phyloP scores from a whole-genome alignment of 208 protist species.

The Porcisia deanei region DNA sequence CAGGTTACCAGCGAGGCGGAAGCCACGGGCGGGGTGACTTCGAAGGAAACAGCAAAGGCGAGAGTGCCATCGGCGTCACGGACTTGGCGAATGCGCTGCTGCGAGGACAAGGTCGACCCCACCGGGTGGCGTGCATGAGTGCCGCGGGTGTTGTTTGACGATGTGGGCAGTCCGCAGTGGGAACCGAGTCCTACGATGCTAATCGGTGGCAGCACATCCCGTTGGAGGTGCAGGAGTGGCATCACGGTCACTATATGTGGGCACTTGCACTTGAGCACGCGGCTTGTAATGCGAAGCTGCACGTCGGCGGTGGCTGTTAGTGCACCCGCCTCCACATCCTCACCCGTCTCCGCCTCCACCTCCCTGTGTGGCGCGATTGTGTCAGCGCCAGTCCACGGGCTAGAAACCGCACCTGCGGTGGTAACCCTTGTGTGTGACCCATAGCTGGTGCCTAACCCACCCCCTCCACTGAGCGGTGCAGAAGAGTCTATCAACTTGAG shows the following conservation, averaged over 20 bases:
- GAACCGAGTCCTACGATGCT: slow-evolving; percentile 62
- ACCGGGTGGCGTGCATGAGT: neutral
- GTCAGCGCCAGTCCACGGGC: neutral
- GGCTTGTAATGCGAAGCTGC: slow-evolving; percentile 78
- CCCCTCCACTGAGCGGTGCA: neutral
- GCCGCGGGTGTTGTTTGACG: slow-evolving; percentile 3
- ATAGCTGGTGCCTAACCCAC: neutral
- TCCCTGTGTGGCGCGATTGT: neutral
- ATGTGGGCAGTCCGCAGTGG: slow-evolving; percentile 53
- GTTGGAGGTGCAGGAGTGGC: slow-evolving; percentile 61
- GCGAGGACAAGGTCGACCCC: neutral
- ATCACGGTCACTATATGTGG: slow-evolving; percentile 85
- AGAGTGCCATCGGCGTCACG: slow-evolving; percentile 17
- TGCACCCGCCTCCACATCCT: neutral
- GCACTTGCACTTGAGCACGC: slow-evolving; percentile 89
- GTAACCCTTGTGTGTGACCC: neutral
- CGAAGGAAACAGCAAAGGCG: slow-evolving; percentile 57
- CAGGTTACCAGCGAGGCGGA: slow-evolving; percentile 65
- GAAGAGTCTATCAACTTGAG: slow-evolving; percentile 22
- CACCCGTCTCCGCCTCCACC: neutral
- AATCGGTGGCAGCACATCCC: slow-evolving; percentile 62
- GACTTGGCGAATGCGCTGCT: slow-evolving; percentile 14
- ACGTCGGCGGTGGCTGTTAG: slow-evolving; percentile 33
- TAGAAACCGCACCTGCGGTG: neutral
- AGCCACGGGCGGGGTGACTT: slow-evolving; percentile 47